phyloP scores from a whole-genome alignment of 1,284 basidiomycete species.

The Apiotrichum sp. region DNA sequence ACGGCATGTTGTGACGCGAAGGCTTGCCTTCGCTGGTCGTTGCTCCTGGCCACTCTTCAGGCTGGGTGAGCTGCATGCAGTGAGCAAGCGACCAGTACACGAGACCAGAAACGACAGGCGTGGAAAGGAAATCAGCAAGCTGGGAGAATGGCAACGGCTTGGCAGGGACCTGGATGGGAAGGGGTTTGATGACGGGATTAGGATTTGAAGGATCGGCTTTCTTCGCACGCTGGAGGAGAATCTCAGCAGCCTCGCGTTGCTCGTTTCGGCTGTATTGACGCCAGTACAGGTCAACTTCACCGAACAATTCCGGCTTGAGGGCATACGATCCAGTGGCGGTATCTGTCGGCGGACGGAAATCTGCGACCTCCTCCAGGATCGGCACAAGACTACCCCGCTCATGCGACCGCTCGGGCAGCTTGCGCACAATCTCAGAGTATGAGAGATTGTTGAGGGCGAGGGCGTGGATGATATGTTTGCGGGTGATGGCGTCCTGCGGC shows the following conservation, averaged over 20 bases:
- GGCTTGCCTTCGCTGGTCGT: constrained; percentile 12
- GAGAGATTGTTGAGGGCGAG: constrained; percentile 81
- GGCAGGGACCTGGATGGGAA: constrained; percentile 56
- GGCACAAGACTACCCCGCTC: constrained; percentile 81
- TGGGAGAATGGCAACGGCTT: constrained; percentile 26
- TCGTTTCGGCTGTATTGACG: constrained; percentile 94
- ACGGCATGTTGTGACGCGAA: constrained; percentile 23
- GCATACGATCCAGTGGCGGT: constrained; percentile 81
- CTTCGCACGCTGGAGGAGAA: constrained; percentile 64
- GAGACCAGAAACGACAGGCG: constrained; percentile 27
- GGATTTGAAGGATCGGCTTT: constrained; percentile 39
- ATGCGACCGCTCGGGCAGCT: constrained; percentile 80
- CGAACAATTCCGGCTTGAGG: constrained; percentile 73
- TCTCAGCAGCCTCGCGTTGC: constrained; percentile 83
- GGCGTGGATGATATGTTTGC: constrained; percentile 83
- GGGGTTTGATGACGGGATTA: constrained; percentile 70
- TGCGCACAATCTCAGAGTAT: constrained; percentile 87
- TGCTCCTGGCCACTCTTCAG: constrained; percentile 23
- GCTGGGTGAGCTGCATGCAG: constrained; percentile 30
- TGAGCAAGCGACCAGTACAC: constrained; percentile 36
- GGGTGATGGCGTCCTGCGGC: constrained; percentile 61
- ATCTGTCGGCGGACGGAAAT: constrained; percentile 65
- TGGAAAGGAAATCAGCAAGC: constrained; percentile 32
- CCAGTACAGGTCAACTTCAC: constrained; percentile 92
- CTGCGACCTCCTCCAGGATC: constrained; percentile 71